Percentiles rank a stretch among this genome's conserved stretches.
These are phyloP conservation scores for Isabelozyma rhagii DNA, from an alignment of 805 yeast genomes.

Conservation along the genomic window DNA sequence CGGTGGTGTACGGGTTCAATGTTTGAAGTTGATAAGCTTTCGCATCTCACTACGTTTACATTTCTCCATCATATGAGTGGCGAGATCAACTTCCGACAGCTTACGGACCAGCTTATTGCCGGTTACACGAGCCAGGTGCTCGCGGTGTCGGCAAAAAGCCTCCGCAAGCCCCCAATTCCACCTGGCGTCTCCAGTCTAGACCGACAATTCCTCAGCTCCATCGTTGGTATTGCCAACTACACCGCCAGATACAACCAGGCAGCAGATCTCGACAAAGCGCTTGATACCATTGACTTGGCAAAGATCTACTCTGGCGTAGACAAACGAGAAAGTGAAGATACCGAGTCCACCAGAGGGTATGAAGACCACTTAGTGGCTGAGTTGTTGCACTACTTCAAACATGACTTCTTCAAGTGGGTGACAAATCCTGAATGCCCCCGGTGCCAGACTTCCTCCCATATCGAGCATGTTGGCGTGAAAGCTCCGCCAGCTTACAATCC, in stretches of 20 bases:
- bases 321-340: conserved; percentile 26
- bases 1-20: not conserved
- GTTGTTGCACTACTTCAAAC: conserved; percentile 51
- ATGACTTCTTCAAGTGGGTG: conserved; percentile 81
- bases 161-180: not conserved
- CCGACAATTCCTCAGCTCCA: not conserved
- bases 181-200: not conserved
- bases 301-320: conserved; percentile 62
- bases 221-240: conserved; percentile 1
- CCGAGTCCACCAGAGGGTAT: conserved; percentile 14
- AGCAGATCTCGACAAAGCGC: conserved; percentile 44
- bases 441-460: conserved; percentile 34
- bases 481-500: conserved; percentile 35
- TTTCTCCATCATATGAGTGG: too few relatives aligned
- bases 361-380: conserved; percentile 36
- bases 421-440: conserved; percentile 59
- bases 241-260: conserved; percentile 11
- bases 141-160: not conserved
- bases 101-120: not conserved
- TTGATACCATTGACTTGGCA: conserved; percentile 62
- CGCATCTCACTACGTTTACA: too few relatives aligned
- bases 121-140: not conserved
- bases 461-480: conserved; percentile 27
- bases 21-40: too few relatives aligned
- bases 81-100: not conserved